These are phyloP conservation scores for Lodderomyces oxycetoniae DNA, from an alignment of 1,139 yeast genomes.

Conservation along the genomic window DNA sequence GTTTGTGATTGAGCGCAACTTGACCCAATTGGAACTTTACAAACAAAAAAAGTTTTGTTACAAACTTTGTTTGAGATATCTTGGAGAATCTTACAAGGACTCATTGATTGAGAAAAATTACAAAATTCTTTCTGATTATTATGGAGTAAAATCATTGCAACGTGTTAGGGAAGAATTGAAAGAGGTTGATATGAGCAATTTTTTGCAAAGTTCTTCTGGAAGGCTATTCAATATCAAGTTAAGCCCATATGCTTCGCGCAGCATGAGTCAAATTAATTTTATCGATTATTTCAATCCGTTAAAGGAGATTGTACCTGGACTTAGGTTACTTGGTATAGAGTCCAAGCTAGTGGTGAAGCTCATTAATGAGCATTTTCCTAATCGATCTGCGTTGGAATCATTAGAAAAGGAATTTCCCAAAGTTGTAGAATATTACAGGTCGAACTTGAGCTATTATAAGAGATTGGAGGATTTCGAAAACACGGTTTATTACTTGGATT, in stretches of 20 bases:
- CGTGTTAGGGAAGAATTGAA: constrained; percentile 8
- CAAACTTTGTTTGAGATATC: constrained; percentile 9
- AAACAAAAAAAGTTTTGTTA: constrained; percentile 12
- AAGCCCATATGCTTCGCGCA: constrained; percentile 6
- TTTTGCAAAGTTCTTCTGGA: constrained; percentile 9
- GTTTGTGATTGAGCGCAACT: constrained; percentile 28
- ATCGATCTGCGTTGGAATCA: constrained; percentile 18
- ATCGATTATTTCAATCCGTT: constrained; percentile 12
- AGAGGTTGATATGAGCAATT: constrained; percentile 3
- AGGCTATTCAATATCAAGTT: constrained; percentile 8
- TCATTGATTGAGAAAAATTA: constrained; percentile 17
- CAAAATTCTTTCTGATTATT: constrained; percentile 25
- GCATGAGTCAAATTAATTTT: constrained; percentile 10
- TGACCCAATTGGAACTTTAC: constrained; percentile 12
- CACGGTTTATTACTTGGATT: constrained; percentile 3
- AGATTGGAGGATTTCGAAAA: constrained; percentile 1
- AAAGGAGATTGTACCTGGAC: constrained; percentile 1
- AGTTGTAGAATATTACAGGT: constrained; percentile 23
- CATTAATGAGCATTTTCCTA: constrained; percentile 16
- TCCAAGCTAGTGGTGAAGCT: constrained; percentile 6
- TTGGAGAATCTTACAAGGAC: constrained; percentile 6
- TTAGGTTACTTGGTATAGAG: not conserved
- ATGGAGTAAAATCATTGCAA: constrained; percentile 18
- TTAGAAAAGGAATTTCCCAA: constrained; percentile 33
- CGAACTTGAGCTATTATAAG: constrained; percentile 1